A percentile compares a stretch with the other conserved stretches of the same genome.
Conservation (phyloP, 306 rosid genomes). For the Purshia tridentata region DNA sequence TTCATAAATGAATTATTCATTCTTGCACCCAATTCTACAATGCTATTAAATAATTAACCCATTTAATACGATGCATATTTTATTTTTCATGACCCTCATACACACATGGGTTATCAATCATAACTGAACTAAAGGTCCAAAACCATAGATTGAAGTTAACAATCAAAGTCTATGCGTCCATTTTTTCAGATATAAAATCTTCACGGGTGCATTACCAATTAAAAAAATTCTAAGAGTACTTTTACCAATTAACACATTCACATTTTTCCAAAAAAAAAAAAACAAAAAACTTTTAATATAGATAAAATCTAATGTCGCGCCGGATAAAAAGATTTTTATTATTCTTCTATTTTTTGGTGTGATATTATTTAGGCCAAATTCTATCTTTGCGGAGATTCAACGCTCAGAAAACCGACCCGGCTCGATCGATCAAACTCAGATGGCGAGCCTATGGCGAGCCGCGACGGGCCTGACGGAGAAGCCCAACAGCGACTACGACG, state of each 20-base stretch:
- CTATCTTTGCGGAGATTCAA: not conserved
- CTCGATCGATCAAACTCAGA: not conserved
- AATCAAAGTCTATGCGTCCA: too few species aligned
- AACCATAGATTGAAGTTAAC: too few species aligned
- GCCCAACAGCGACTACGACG: conserved; percentile 23
- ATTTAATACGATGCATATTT: too few species aligned
- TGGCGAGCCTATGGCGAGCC: conserved; percentile 38
- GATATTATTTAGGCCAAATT: too few species aligned
- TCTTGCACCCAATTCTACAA: too few species aligned
- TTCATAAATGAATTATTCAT: too few species aligned
- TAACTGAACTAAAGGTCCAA: too few species aligned
- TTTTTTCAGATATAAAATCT: too few species aligned
- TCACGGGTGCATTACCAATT: not conserved
- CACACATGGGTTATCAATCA: too few species aligned
- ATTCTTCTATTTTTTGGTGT: not conserved
- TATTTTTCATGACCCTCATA: too few species aligned
- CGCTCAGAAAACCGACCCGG: not conserved
- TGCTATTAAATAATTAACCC: too few species aligned
- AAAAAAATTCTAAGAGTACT: too few species aligned
- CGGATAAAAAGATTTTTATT: not conserved
- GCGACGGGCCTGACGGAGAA: conserved; percentile 27
- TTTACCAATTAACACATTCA: not conserved
- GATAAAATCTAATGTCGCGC: not conserved
- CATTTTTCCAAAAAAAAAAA: not conserved
- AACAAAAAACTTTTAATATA: not conserved